phyloP scores from a whole-genome alignment of 2,329 filamentous ascomycete genomes.

The Monosporascus cannonballus region DNA sequence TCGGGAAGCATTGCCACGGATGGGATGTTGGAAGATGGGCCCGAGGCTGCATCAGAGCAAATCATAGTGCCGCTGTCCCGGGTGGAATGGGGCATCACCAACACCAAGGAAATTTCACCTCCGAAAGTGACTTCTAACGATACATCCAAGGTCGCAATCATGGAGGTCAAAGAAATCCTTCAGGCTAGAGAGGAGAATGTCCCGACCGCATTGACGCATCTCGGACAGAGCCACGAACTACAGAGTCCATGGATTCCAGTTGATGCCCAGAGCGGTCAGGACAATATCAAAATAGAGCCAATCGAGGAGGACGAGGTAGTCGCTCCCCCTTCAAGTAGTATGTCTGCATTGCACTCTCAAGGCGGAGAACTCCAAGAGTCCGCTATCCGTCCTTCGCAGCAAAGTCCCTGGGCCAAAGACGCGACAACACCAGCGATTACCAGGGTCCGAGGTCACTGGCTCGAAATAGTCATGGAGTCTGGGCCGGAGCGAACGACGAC shows the following conservation, averaged over 20 bases:
- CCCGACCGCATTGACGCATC: neutral
- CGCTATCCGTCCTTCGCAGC: conserved; percentile 18
- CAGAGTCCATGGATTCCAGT: conserved; percentile 24
- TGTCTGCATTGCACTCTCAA: conserved; percentile 5
- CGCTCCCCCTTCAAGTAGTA: neutral
- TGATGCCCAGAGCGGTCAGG: conserved; percentile 1
- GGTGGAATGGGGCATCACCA: conserved; percentile 7
- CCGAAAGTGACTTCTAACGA: conserved; percentile 1
- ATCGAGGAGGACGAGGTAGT: conserved; percentile 2
- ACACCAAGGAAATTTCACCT: neutral
- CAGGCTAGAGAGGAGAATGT: neutral
- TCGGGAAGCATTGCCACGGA: neutral
- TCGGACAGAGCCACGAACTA: conserved; percentile 1
- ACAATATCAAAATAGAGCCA: conserved; percentile 10
- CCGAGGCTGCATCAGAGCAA: conserved; percentile 4
- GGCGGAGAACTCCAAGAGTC: conserved; percentile 2
- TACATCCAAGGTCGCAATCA: neutral
- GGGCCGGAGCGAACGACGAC: neutral
- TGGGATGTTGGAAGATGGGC: conserved; percentile 1
- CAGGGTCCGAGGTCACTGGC: neutral
- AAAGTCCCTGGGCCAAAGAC: conserved; percentile 24
- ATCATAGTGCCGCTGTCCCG: conserved; percentile 11
- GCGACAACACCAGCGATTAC: neutral
- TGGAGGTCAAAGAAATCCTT: conserved; percentile 2
- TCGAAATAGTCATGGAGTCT: neutral